Evolutionary conservation across 441 rosid genomes (phyloP).

Genomic region (Euphorbia celastroides): DNA sequence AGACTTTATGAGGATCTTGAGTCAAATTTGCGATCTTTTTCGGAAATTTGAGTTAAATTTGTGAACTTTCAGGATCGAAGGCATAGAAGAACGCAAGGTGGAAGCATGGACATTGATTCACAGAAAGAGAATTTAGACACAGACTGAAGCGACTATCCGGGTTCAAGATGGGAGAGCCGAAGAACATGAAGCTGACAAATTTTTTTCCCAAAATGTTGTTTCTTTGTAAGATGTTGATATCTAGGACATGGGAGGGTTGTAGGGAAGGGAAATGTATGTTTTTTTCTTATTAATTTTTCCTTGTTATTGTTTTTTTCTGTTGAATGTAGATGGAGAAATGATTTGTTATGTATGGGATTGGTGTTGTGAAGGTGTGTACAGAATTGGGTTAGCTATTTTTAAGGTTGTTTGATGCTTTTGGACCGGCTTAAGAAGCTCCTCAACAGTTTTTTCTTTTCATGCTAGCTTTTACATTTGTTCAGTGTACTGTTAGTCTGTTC

Average conservation of each 20-base stretch:
- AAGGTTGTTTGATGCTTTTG: constrained; percentile 16
- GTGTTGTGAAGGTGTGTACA: constrained; percentile 34
- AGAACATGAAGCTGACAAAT: constrained; percentile 21
- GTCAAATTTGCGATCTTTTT: neutral
- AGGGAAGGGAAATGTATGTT: constrained; percentile 10
- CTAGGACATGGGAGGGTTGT: constrained; percentile 26
- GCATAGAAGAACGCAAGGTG: constrained; percentile 47
- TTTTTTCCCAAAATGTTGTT: constrained; percentile 13
- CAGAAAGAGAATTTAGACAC: constrained; percentile 76
- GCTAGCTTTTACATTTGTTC: neutral
- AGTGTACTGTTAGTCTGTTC: no score
- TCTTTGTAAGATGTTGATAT: constrained; percentile 27
- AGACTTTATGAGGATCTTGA: neutral
- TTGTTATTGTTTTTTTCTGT: neutral
- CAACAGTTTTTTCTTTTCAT: neutral
- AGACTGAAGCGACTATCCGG: constrained; percentile 51
- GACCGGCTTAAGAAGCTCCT: neutral
- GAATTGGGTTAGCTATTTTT: constrained; percentile 20
- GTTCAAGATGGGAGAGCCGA: constrained; percentile 64
- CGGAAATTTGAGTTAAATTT: neutral
- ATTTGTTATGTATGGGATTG: constrained; percentile 32
- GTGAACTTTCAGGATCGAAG: constrained; percentile 59
- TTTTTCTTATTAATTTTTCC: neutral
- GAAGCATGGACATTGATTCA: constrained; percentile 64
- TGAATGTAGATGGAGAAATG: constrained; percentile 31